A percentile compares a stretch with the other conserved stretches of the same genome.
These are phyloP conservation scores for Cyberlindnera nakhonratchasimensis DNA, from an alignment of 805 yeast genomes.

Conservation along the genomic window DNA sequence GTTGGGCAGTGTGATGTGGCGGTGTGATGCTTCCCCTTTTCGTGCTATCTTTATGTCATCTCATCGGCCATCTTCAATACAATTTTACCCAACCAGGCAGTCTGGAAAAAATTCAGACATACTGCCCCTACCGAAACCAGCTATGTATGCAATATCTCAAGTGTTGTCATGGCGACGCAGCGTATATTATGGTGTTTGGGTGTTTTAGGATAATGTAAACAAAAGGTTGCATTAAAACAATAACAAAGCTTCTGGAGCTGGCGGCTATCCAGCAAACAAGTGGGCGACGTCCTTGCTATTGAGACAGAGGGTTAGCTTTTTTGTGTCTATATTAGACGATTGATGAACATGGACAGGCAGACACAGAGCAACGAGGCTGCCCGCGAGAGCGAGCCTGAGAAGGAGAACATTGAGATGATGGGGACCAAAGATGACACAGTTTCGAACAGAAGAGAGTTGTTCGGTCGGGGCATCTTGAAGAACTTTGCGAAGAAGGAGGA, in stretches of 20 bases:
- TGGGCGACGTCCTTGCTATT: no score
- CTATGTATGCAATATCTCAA: neutral
- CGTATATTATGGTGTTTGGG: constrained; percentile 1
- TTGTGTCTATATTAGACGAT: no score
- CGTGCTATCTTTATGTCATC: neutral
- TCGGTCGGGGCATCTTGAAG: constrained; percentile 26
- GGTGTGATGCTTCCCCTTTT: no score
- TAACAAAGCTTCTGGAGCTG: neutral
- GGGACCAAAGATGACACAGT: neutral
- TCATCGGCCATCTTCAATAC: constrained; percentile 1
- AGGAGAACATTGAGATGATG: neutral
- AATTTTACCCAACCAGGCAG: no score
- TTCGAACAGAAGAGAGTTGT: constrained; percentile 24
- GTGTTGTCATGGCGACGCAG: constrained; percentile 8
- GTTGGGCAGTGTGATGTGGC: no score
- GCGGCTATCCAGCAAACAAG: no score
- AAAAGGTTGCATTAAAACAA: constrained; percentile 1
- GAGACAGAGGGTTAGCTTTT: no score
- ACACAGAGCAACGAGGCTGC: neutral
- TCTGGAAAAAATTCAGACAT: neutral
- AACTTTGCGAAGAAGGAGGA: constrained; percentile 12
- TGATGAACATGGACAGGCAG: constrained; percentile 1
- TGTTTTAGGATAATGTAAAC: constrained; percentile 5
- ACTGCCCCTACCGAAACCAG: neutral
- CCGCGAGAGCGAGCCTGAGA: neutral